Percentiles rank a stretch among this genome's conserved stretches.
phyloP scores from a whole-genome alignment of 2,329 filamentous ascomycete genomes.

The Colletotrichum zoysiae region DNA sequence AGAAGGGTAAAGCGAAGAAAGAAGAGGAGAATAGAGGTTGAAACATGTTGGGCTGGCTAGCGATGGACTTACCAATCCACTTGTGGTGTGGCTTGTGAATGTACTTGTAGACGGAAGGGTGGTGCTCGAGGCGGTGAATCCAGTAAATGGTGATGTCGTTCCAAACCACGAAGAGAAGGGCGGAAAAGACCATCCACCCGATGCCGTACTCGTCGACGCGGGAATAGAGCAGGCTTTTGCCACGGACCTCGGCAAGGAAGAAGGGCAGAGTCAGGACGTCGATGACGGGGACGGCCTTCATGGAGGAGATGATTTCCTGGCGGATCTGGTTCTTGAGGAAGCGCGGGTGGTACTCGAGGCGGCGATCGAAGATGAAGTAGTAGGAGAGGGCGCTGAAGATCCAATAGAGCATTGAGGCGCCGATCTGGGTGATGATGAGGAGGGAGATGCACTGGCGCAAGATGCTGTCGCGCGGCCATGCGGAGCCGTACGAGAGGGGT shows the following conservation, averaged over 20 bases:
- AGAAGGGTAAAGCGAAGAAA: not conserved
- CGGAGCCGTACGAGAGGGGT: conserved; percentile 44
- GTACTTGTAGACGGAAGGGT: conserved; percentile 61
- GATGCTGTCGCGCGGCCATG: conserved; percentile 57
- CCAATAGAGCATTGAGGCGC: conserved; percentile 66
- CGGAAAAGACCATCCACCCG: conserved; percentile 55
- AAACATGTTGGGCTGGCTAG: not conserved
- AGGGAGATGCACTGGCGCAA: conserved; percentile 55
- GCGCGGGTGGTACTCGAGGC: conserved; percentile 60
- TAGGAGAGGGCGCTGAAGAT: conserved; percentile 78
- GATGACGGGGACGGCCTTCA: conserved; percentile 59
- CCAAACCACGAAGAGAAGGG: conserved; percentile 58
- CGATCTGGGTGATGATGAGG: conserved; percentile 54
- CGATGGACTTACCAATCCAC: conserved; percentile 57
- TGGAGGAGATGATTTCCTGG: conserved; percentile 58
- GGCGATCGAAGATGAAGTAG: conserved; percentile 70
- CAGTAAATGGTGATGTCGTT: conserved; percentile 62
- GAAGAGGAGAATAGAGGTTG: not conserved
- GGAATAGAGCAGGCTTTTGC: conserved; percentile 58
- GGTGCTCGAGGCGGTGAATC: conserved; percentile 61
- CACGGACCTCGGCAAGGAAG: conserved; percentile 62
- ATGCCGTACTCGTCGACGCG: conserved; percentile 55
- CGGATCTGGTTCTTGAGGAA: conserved; percentile 62
- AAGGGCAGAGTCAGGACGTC: conserved; percentile 59
- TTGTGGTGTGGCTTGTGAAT: conserved; percentile 64